These are phyloP conservation scores for Exophiala sp. DNA, from an alignment of 2,329 filamentous ascomycete genomes.

Conservation along the genomic window DNA sequence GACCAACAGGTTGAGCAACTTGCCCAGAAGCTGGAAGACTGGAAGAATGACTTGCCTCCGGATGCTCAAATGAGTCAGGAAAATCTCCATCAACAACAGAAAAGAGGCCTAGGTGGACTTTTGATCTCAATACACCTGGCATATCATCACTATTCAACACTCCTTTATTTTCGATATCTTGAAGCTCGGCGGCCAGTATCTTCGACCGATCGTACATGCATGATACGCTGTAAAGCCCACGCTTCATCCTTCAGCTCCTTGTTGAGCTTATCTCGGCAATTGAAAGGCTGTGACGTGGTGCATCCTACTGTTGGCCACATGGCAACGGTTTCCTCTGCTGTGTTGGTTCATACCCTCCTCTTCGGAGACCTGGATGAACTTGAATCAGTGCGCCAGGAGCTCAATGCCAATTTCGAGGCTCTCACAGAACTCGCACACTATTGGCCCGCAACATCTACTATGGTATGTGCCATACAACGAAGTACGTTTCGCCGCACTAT, in stretches of 20 bases:
- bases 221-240: not conserved
- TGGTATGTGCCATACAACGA: slow-evolving; percentile 2
- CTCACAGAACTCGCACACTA: slow-evolving; percentile 3
- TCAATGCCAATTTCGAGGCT: slow-evolving; percentile 4
- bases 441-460: slow-evolving; percentile 4
- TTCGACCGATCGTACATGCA: not conserved
- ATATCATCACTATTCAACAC: slow-evolving; percentile 38
- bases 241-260: slow-evolving; percentile 13
- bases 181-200: slow-evolving; percentile 23
- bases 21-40: slow-evolving; percentile 18
- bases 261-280: slow-evolving; percentile 17
- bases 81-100: slow-evolving; percentile 21
- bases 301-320: slow-evolving; percentile 37
- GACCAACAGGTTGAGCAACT: slow-evolving; percentile 20
- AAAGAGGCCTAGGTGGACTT: slow-evolving; percentile 30
- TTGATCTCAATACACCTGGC: slow-evolving; percentile 40
- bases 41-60: slow-evolving; percentile 9
- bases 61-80: slow-evolving; percentile 4
- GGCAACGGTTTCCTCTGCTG: slow-evolving; percentile 37
- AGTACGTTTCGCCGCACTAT: not conserved
- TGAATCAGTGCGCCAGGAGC: not conserved
- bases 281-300: slow-evolving; percentile 31
- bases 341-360: slow-evolving; percentile 34
- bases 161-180: slow-evolving; percentile 40
- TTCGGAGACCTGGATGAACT: slow-evolving; percentile 27